phyloP scores from a whole-genome alignment of 2,329 filamentous ascomycete genomes.

The Fusarium verrucosum region DNA sequence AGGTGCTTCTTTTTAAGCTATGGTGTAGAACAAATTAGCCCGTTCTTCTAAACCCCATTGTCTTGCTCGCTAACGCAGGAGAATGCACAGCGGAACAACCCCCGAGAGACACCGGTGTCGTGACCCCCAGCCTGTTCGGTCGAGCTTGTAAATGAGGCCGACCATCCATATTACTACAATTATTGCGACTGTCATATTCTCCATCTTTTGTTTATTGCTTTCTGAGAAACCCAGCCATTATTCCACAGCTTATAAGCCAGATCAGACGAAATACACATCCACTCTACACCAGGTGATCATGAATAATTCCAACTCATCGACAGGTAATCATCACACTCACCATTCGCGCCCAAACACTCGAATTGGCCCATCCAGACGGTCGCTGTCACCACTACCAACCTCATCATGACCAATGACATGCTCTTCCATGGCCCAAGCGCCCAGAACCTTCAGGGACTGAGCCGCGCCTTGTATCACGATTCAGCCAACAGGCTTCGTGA shows the following conservation, averaged over 20 bases:
- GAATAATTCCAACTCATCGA: background rate
- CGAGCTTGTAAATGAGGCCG: conserved; percentile 32
- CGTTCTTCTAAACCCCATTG: conserved; percentile 11
- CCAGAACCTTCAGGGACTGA: conserved; percentile 7
- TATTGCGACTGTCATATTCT: background rate
- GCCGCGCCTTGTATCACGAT: conserved; percentile 11
- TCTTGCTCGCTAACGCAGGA: conserved; percentile 22
- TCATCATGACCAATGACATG: conserved; percentile 16
- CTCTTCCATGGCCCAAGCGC: conserved; percentile 26
- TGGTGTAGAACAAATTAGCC: conserved; percentile 24
- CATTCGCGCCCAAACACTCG: conserved; percentile 10
- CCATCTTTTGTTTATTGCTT: conserved; percentile 33
- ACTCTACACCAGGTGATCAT: background rate
- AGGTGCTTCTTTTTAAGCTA: conserved; percentile 23
- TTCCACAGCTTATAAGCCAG: conserved; percentile 24
- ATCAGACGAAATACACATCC: background rate
- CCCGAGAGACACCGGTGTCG: conserved; percentile 20
- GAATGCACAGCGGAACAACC: conserved; percentile 25
- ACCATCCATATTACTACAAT: conserved; percentile 15
- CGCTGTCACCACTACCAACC: conserved; percentile 11
- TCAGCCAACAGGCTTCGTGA: conserved; percentile 15
- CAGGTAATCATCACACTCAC: conserved; percentile 2
- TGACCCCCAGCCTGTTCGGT: conserved; percentile 26
- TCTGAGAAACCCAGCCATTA: conserved; percentile 21
- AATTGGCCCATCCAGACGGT: conserved; percentile 6